Conservation (phyloP, 192 early-diverging fungal genomes). For the Gaertneriomyces sp. region DNA sequence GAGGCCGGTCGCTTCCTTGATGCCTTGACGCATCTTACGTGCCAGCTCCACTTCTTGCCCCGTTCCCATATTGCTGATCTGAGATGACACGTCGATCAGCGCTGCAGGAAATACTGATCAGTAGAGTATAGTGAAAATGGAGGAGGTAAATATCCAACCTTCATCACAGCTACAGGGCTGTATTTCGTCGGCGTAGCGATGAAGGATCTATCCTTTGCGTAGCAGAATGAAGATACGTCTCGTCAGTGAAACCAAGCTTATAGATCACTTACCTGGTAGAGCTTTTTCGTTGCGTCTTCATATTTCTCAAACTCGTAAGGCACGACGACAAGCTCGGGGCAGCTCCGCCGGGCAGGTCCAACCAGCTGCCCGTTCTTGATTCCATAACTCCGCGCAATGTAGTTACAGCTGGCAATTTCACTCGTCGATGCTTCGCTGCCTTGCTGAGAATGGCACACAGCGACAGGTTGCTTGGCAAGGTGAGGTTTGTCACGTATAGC, state of each 20-base stretch:
- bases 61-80: constrained; percentile 15
- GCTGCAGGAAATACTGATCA: no score
- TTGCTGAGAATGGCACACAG: constrained; percentile 59
- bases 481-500: constrained; percentile 65
- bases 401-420: constrained; percentile 85
- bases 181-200: constrained; percentile 60
- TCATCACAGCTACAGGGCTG: constrained; percentile 87
- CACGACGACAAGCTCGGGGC: constrained; percentile 41
- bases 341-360: constrained; percentile 63
- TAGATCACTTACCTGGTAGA: constrained; percentile 43
- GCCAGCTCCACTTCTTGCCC: constrained; percentile 27
- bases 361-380: constrained; percentile 77
- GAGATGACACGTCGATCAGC: constrained; percentile 58
- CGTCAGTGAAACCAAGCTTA: no score
- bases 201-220: constrained; percentile 46
- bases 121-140: no score
- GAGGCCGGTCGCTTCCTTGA: constrained; percentile 24
- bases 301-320: constrained; percentile 76
- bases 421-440: constrained; percentile 24
- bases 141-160: constrained; percentile 39
- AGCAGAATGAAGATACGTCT: no score
- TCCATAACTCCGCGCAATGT: constrained; percentile 71
- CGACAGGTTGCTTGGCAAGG: constrained; percentile 64
- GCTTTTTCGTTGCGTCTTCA: constrained; percentile 50
- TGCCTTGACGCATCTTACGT: constrained; percentile 28